Evolutionary conservation across 805 yeast species (phyloP).

Genomic region (Lipomyces chichibuensis): DNA sequence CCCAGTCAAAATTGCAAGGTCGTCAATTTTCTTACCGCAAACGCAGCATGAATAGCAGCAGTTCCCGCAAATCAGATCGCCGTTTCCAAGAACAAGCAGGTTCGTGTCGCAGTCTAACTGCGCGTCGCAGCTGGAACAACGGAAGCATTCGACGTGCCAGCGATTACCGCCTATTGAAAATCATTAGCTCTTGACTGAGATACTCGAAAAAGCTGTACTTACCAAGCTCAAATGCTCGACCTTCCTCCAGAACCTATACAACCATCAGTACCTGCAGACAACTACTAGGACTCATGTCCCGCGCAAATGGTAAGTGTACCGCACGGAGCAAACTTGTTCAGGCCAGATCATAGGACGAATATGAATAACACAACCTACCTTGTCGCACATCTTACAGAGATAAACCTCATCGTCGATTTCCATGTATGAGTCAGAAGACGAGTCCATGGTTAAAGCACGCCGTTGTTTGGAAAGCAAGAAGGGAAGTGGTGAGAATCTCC

Average conservation of each 20-base stretch:
- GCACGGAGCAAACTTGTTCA: not conserved
- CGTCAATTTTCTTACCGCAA: conserved; percentile 86
- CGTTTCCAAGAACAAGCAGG: conserved; percentile 89
- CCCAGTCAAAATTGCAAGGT: conserved; percentile 90
- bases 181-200: not conserved
- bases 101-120: conserved; percentile 84
- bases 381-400: conserved; percentile 38
- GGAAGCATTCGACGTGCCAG: conserved; percentile 94
- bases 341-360: not conserved
- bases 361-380: conserved; percentile 24
- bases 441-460: conserved; percentile 9
- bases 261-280: conserved; percentile 41
- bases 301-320: not conserved
- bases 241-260: conserved; percentile 67
- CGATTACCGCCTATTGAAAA: conserved; percentile 69
- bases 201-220: conserved; percentile 14
- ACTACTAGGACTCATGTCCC: not conserved
- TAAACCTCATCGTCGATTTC: conserved; percentile 38
- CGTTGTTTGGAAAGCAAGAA: not conserved
- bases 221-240: conserved; percentile 87
- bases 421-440: conserved; percentile 13
- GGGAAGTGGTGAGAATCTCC: not conserved
- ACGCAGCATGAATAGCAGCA: conserved; percentile 90
- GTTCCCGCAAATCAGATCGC: conserved; percentile 83
- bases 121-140: conserved; percentile 80